Evolutionary conservation across 2,329 filamentous ascomycete genomes (phyloP).

Genomic region (Scedosporium aurantiacum): DNA sequence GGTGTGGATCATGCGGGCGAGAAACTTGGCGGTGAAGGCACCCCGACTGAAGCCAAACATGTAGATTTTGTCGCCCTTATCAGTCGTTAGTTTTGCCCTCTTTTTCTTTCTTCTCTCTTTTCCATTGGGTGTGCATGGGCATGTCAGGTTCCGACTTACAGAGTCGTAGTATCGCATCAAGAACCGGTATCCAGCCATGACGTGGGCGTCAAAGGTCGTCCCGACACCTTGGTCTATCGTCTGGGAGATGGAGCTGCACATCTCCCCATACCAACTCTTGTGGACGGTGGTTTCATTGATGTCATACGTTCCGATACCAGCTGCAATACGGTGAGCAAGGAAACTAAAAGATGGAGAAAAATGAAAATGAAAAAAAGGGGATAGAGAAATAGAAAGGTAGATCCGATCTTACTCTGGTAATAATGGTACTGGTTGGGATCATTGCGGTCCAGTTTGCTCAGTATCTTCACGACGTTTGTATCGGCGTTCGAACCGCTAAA

Average conservation of each 20-base stretch:
- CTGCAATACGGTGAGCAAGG: conserved; percentile 12
- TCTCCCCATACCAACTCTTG: conserved; percentile 21
- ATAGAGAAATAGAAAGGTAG: not conserved
- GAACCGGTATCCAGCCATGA: conserved; percentile 41
- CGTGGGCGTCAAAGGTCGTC: conserved; percentile 37
- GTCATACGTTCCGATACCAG: conserved; percentile 39
- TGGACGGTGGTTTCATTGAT: conserved; percentile 30
- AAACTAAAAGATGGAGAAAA: not conserved
- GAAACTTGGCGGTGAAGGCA: conserved; percentile 41
- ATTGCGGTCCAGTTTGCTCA: conserved; percentile 33
- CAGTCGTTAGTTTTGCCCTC: not conserved
- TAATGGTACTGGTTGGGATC: conserved; percentile 34
- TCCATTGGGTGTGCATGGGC: not conserved
- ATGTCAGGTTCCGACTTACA: conserved; percentile 12
- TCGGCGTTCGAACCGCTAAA: conserved; percentile 35
- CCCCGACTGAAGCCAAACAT: conserved; percentile 44
- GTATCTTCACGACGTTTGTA: conserved; percentile 42
- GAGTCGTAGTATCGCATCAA: conserved; percentile 41
- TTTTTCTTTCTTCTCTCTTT: not conserved
- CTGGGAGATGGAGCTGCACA: conserved; percentile 25
- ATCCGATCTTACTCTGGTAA: conserved; percentile 30
- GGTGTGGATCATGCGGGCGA: conserved; percentile 38
- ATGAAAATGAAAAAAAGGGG: not conserved
- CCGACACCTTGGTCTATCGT: conserved; percentile 32
- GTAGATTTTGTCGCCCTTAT: conserved; percentile 37